Evolutionary conservation across 2,329 filamentous ascomycete genomes (phyloP).

Genomic region (Scortechinia acanthostroma): DNA sequence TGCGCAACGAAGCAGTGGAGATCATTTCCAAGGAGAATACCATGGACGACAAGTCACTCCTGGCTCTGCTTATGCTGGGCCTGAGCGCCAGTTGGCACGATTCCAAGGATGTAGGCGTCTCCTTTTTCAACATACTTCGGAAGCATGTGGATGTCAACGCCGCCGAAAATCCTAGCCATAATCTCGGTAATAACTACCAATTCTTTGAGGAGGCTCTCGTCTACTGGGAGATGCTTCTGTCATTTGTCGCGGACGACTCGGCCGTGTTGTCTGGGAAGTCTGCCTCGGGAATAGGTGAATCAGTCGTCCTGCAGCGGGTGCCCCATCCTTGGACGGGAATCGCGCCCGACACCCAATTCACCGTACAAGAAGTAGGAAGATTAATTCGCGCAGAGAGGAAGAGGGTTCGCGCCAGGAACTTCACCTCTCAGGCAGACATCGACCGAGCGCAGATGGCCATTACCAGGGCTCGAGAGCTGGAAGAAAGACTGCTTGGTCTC

Average conservation of each 20-base stretch:
- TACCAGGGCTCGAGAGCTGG: constrained; percentile 8
- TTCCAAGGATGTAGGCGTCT: constrained; percentile 37
- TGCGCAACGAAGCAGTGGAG: constrained; percentile 40
- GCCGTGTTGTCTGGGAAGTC: background rate
- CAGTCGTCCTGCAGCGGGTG: constrained; percentile 2
- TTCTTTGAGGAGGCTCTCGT: constrained; percentile 16
- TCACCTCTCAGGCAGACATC: constrained; percentile 13
- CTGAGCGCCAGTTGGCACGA: constrained; percentile 55
- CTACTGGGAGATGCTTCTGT: constrained; percentile 15
- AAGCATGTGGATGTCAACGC: background rate
- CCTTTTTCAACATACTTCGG: background rate
- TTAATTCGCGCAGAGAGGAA: constrained; percentile 12
- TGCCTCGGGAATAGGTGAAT: background rate
- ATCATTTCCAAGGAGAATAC: constrained; percentile 35
- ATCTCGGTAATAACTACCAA: constrained; percentile 8
- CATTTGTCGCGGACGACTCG: constrained; percentile 12
- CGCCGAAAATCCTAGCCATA: background rate
- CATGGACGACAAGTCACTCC: constrained; percentile 41
- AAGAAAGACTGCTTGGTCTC: constrained; percentile 5
- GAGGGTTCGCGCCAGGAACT: constrained; percentile 9
- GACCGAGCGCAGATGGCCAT: constrained; percentile 12
- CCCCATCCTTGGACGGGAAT: constrained; percentile 16
- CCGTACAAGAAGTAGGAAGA: constrained; percentile 13
- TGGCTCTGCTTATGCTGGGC: constrained; percentile 50
- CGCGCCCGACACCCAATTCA: constrained; percentile 10